A percentile compares a stretch with the other conserved stretches of the same genome.
These are phyloP conservation scores for Sonneratia caseolaris DNA, from an alignment of 345 rosid species.

Conservation along the genomic window DNA sequence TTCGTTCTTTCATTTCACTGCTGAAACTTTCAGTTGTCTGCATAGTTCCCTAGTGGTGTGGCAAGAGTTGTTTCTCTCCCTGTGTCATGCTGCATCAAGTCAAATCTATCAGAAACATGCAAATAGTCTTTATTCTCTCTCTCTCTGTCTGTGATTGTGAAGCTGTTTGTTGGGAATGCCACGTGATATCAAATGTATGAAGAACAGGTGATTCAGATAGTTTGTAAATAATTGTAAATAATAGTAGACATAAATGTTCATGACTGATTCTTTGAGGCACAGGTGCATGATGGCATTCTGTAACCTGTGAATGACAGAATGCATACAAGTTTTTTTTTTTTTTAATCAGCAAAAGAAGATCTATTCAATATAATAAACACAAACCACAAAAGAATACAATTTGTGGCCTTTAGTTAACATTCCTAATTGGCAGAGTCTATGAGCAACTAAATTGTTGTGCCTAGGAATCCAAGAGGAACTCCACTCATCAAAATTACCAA, in stretches of 20 bases:
- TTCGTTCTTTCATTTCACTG: background rate
- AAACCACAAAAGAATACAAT: no score
- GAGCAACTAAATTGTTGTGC: no score
- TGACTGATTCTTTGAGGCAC: background rate
- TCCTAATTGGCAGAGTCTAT: background rate
- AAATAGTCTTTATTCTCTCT: background rate
- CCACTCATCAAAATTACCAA: no score
- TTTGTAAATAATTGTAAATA: background rate
- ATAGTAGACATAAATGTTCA: background rate
- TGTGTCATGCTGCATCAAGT: background rate
- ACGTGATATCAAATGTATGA: background rate
- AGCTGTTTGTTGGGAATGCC: background rate
- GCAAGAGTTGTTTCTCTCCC: background rate
- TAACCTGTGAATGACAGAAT: background rate
- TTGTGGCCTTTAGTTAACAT: no score
- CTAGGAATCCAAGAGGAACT: no score
- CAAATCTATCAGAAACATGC: background rate
- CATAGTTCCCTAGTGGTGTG: background rate
- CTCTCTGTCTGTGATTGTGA: background rate
- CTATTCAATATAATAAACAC: no score
- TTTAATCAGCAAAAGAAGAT: background rate
- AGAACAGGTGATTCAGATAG: background rate
- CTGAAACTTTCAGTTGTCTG: background rate
- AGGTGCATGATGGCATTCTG: background rate
- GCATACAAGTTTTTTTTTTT: background rate